Evolutionary conservation across 2,329 filamentous ascomycete species (phyloP).

Genomic region (Curvularia sp.): DNA sequence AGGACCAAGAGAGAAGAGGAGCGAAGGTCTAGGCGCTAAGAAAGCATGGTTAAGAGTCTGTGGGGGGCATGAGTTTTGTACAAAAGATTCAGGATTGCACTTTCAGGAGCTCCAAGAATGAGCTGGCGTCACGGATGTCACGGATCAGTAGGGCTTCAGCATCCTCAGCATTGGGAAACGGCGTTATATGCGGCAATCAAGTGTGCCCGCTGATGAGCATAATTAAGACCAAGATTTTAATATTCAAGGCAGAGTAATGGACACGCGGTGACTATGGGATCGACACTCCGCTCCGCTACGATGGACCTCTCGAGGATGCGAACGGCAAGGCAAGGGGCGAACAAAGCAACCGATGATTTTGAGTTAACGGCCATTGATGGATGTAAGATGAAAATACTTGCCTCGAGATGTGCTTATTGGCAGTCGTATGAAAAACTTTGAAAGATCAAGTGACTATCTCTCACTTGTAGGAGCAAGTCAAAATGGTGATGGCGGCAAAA

Average conservation of each 20-base stretch:
- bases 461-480: neutral
- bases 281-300: slow-evolving; percentile 1
- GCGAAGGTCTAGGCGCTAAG: slow-evolving; percentile 65
- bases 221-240: slow-evolving; percentile 35
- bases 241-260: slow-evolving; percentile 16
- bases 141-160: slow-evolving; percentile 21
- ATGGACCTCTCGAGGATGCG: slow-evolving; percentile 8
- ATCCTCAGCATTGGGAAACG: slow-evolving; percentile 34
- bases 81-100: slow-evolving; percentile 28
- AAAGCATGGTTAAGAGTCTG: slow-evolving; percentile 13
- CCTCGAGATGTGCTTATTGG: neutral
- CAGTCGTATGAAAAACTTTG: neutral
- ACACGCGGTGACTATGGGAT: slow-evolving; percentile 18
- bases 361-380: neutral
- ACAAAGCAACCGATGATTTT: slow-evolving; percentile 8
- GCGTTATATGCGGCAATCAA: slow-evolving; percentile 31
- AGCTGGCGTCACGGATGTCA: slow-evolving; percentile 35
- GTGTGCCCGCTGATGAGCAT: slow-evolving; percentile 33
- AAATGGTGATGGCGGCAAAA: neutral
- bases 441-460: slow-evolving; percentile 1
- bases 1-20: slow-evolving; percentile 87
- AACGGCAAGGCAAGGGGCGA: slow-evolving; percentile 8
- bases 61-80: slow-evolving; percentile 26
- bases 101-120: slow-evolving; percentile 26
- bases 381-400: neutral